A percentile compares a stretch with the other conserved stretches of the same genome.
Conservation (phyloP, 371 early-diverging fungal species). For the Lichtheimia ornata region DNA sequence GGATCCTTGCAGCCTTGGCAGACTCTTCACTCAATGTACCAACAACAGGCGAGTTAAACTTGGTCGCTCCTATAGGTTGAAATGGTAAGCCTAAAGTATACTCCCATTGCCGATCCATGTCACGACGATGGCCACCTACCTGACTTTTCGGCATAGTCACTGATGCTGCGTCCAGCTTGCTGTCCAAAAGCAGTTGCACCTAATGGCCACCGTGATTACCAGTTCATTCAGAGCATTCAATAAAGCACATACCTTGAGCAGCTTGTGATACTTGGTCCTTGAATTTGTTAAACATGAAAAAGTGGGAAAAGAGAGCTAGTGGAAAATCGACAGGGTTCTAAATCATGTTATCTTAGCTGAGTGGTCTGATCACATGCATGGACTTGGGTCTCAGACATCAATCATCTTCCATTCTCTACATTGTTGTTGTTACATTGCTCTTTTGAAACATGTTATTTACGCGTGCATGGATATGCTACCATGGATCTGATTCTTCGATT, state of each 20-base stretch:
- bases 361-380: too few species aligned
- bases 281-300: constrained; percentile 25
- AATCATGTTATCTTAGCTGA: too few species aligned
- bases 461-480: too few species aligned
- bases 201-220: background rate
- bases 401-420: too few species aligned
- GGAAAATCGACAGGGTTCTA: too few species aligned
- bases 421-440: too few species aligned
- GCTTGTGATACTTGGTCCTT: constrained; percentile 37
- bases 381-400: too few species aligned
- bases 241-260: constrained; percentile 17
- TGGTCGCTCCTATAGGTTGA: constrained; percentile 11
- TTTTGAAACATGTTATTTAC: too few species aligned
- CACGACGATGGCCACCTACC: constrained; percentile 3
- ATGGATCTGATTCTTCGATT: too few species aligned
- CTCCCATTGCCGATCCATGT: too few species aligned
- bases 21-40: constrained; percentile 50
- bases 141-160: constrained; percentile 29
- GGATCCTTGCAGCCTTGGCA: constrained; percentile 59
- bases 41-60: constrained; percentile 48
- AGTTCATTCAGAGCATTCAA: background rate
- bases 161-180: constrained; percentile 30
- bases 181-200: constrained; percentile 30
- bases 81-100: too few species aligned
- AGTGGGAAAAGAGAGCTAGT: background rate